These are phyloP conservation scores for Escovopsis sp. DNA, from an alignment of 2,329 filamentous ascomycete genomes.

Conservation along the genomic window DNA sequence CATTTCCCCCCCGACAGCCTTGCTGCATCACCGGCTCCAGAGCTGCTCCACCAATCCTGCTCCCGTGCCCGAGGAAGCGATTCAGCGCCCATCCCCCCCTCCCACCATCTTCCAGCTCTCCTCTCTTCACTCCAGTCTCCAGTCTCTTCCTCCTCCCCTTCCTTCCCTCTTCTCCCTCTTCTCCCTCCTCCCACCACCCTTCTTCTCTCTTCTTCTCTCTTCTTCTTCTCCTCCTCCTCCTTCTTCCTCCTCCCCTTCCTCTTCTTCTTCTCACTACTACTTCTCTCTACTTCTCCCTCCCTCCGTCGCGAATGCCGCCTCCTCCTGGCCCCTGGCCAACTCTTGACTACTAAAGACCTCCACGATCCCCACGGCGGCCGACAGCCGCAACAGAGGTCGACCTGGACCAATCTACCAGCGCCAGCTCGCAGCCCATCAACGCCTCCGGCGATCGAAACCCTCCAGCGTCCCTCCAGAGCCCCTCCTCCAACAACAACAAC, in stretches of 20 bases:
- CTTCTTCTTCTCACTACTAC: not conserved
- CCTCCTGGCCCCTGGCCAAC: conserved; percentile 12
- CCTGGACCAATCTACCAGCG: conserved; percentile 24
- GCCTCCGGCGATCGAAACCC: conserved; percentile 51
- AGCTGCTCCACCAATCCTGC: not conserved
- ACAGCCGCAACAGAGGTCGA: conserved; percentile 25
- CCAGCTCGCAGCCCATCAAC: conserved; percentile 18
- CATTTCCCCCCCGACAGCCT: not conserved
- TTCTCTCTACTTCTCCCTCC: not conserved
- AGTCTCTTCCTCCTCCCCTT: not conserved
- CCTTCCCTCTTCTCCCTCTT: conserved; percentile 1
- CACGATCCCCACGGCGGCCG: conserved; percentile 19
- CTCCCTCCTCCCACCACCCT: not conserved
- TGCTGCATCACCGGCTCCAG: not conserved
- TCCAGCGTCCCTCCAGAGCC: conserved; percentile 35
- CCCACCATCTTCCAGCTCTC: not conserved
- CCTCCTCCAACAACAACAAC: conserved; percentile 22
- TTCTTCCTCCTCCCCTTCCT: not conserved
- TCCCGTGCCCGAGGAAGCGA: no score
- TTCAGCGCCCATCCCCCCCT: not conserved
- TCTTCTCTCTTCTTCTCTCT: not conserved
- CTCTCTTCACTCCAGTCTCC: no score
- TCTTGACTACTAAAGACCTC: conserved; percentile 4
- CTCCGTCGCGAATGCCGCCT: conserved; percentile 7
- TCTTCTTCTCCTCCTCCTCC: no score